Base-by-base conservation (phyloP, 176 grass and related monocot genomes). In the Rhynchospora pubera region DNA sequence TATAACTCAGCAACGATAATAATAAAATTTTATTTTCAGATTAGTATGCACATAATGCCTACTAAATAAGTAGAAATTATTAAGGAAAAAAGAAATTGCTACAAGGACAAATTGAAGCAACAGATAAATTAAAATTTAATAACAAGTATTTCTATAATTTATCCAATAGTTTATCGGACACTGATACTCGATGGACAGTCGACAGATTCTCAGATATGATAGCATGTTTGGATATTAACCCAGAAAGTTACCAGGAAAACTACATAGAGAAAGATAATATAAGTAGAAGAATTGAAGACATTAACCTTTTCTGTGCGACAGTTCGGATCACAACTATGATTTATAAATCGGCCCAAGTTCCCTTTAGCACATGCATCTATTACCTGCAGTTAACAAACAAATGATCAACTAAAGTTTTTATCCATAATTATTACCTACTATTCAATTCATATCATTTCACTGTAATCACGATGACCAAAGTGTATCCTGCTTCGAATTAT, bases 311-410 rank as follows among this genome's bases (percentile, higher is more conserved):
- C 97, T 71, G 97, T 99, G 30, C 91, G 78, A 67, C 97, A 99
- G 86, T 99, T 99, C 62, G 97, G 97, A 79, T 92, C 89, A 87
- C 97, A 99, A 80, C 97, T 96, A 87, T 99, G 97, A 79, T 99
- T 99, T 89, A 99, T 93, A 83, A 99, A 99, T 39, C 97, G 89
- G 5, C 97, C 97, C 84, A 99, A 85, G 74, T 99, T 99, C 77
- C 97, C 97, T 87, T 99, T 99, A 65, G 93, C 90, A 81, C 84
- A 99, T 82, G 97, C 97, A 89, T 99, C 97, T 83, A 99, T 99
- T 60, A 99, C 94, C 94, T 97, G 81, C 86, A 59, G 13, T 34
- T 57, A 81, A 82, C 76, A 91, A 18, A 86, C 22, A 18, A 39
- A 86, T 22, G 21, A 65, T 32, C n/a, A 34, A 55, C 53, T 43